Base-by-base conservation (phyloP, 2,329 filamentous ascomycete genomes). In the Fusarium robinianum region DNA sequence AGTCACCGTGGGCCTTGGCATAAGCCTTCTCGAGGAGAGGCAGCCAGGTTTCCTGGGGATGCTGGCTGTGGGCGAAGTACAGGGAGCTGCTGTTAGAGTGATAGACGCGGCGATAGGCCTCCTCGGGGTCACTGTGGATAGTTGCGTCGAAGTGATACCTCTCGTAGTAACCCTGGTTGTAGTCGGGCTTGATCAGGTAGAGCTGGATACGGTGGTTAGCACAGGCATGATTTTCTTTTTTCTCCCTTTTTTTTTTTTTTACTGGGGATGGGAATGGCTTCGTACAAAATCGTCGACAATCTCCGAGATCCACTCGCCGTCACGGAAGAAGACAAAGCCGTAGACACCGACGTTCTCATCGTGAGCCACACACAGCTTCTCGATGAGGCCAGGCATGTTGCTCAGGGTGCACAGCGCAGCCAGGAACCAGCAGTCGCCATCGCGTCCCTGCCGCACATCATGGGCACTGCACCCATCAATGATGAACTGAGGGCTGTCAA, bases 371-470 rank as follows among this genome's bases (percentile, higher is more conserved):
- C 88, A 94, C 7, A 90, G 74, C 40, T 73, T 78, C 64, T 90
- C 82, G 39, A 94, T 87, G 49, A 91, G 66, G 0, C 80, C 83
- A 14, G 79, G 70, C 66, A 88, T 87, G 62, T 88, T 89, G 55
- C 82, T 84, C 49, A 95, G 76, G 0, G 87, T 89, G 49, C 85
- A 88, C 27, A 95, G 68, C 1, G 88, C 87, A 6, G 90, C 85
- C 72, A 95, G 83, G 44, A 94, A 80, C 88, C 89, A 95, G 65
- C 90, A 95, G 62, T 95, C 88, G 2, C 89, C 89, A 51, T 85
- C 82, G 7, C 79, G 77, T 2, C 89, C 89, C 65, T 94, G 89
- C 21, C 85, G 79, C 14, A 95, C 84, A 66, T 95, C 88, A 52
- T 85, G 85, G 12, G 87, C 84, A 7, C 81, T 84, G 2, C 87